These are phyloP conservation scores for Murraya paniculata DNA, from an alignment of 345 rosid genomes.

Conservation along the genomic window DNA sequence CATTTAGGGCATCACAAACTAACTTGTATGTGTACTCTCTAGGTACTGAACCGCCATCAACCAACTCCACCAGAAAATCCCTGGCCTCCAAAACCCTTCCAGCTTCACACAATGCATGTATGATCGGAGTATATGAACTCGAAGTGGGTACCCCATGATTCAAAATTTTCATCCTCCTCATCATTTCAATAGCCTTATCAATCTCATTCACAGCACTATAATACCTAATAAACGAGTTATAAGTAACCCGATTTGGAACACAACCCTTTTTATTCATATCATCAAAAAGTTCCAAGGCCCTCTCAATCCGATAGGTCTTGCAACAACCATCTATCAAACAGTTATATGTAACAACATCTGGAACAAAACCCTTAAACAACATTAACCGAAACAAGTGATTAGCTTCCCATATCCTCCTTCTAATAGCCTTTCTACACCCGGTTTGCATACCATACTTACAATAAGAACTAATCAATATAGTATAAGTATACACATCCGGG, in stretches of 20 bases:
- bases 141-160: slow-evolving; percentile 63
- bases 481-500: slow-evolving; percentile 64
- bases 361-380: slow-evolving; percentile 76
- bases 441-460: slow-evolving; percentile 78
- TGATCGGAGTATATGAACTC: slow-evolving; percentile 72
- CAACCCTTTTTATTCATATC: slow-evolving; percentile 76
- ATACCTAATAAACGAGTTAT: slow-evolving; percentile 78
- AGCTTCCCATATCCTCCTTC: slow-evolving; percentile 89
- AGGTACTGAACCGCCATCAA: slow-evolving; percentile 66
- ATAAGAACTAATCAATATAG: slow-evolving; percentile 69
- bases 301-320: slow-evolving; percentile 62
- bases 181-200: slow-evolving; percentile 67
- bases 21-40: slow-evolving; percentile 78
- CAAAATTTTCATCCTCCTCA: slow-evolving; percentile 67
- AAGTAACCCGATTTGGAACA: slow-evolving; percentile 65
- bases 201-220: slow-evolving; percentile 73
- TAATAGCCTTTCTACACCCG: slow-evolving; percentile 71
- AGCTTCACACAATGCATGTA: slow-evolving; percentile 74
- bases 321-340: slow-evolving; percentile 91
- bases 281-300: slow-evolving; percentile 74
- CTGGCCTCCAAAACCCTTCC: slow-evolving; percentile 58
- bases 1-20: slow-evolving; percentile 52
- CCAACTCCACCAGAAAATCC: slow-evolving; percentile 64
- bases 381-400: slow-evolving; percentile 79
- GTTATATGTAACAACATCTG: slow-evolving; percentile 80